Conservation (phyloP, 2,329 filamentous ascomycete species). For the Hypoxylon sp. region DNA sequence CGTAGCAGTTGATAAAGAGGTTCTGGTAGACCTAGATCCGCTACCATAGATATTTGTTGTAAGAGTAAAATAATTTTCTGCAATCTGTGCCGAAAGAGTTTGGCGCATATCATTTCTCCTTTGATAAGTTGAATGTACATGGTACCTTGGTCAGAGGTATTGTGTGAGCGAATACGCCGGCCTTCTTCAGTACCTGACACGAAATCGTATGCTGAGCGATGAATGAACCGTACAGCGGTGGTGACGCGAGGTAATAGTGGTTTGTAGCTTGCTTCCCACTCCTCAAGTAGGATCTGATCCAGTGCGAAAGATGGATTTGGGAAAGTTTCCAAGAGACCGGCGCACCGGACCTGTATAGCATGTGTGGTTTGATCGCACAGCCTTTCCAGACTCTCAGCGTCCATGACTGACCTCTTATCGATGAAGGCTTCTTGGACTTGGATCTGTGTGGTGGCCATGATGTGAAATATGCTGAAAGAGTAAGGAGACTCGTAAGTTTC, state of each 20-base stretch:
- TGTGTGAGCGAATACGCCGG: background rate
- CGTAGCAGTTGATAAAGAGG: background rate
- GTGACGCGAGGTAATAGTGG: background rate
- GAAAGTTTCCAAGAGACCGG: constrained; percentile 7
- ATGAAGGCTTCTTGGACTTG: background rate
- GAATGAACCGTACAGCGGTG: background rate
- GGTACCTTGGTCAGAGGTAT: background rate
- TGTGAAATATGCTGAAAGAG: background rate
- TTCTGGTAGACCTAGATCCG: background rate
- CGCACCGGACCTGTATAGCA: background rate
- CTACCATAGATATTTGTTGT: background rate
- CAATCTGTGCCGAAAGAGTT: background rate
- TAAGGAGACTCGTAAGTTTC: background rate
- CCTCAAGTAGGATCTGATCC: background rate
- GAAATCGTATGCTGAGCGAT: constrained; percentile 16
- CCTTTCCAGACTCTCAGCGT: background rate
- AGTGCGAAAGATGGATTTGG: background rate
- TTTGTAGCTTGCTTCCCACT: background rate
- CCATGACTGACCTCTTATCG: background rate
- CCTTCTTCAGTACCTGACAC: constrained; percentile 12
- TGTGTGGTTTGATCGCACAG: background rate
- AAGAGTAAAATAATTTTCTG: background rate
- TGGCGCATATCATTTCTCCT: background rate
- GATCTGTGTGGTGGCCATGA: background rate
- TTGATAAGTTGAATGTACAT: background rate